Base-by-base conservation (phyloP, 2,329 filamentous ascomycete species). In the Thelonectria discophora region DNA sequence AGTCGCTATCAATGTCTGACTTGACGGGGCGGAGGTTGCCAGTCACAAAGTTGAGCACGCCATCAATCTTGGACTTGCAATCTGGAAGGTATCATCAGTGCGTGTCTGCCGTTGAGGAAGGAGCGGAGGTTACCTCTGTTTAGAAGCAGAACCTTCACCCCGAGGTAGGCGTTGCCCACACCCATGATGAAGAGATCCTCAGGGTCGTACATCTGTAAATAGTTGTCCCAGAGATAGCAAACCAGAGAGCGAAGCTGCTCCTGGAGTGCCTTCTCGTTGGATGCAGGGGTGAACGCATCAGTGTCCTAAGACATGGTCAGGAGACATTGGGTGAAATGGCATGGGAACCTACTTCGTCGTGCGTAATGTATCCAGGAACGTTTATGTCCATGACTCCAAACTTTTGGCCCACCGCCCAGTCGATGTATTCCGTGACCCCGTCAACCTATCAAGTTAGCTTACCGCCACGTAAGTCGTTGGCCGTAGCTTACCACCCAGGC, bases 141-240 rank as follows among this genome's bases (percentile, higher is more conserved):
- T 10, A 90, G 89, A 6, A 98, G 82, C 5, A 98, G 85, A 58
- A 94, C 86, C 60, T 95, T 90, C 49, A 97, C 86, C 2, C 92
- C 93, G 3, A 91, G 82, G 72, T 95, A 97, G 1, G 95, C 92
- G 69, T 93, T 90, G n/a, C 95, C 95, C 2, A 97, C 88, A 0
- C 95, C 94, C 73, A 99, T 83, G 20, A 99, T 82, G 73, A 97
- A 91, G 15, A 98, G 86, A 54, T 94, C 87, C 6, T 89, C 88
- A 0, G 86, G 82, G 2, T 90, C 79, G 52, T 89, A 88, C 32
- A 91, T 83, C 81, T 97, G 92, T 18, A 99, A 88, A 73, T 97
- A 97, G 73, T 99, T 99, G 70, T 97, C 94, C 95, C 95, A 99
- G 13, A 99, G 81, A 72, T 97, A 98, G 62, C 86, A 88, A 5